Evolutionary conservation across 1,284 basidiomycete genomes (phyloP).

Genomic region (Tausonia pullulans): DNA sequence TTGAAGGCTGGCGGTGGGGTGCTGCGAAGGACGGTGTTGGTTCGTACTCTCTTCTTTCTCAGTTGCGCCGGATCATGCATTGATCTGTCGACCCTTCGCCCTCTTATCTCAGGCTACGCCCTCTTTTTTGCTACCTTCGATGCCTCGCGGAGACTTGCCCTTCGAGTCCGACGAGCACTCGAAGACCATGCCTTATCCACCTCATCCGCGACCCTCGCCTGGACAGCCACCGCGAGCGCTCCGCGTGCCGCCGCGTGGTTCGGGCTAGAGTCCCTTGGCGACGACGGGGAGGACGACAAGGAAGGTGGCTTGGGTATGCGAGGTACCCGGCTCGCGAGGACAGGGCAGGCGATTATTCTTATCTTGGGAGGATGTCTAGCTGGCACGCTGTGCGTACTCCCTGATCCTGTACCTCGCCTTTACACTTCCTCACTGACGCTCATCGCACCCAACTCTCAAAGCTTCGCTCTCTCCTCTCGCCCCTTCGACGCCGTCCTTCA

Average conservation of each 20-base stretch:
- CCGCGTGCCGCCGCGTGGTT: slow-evolving; percentile 5
- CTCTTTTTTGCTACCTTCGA: slow-evolving; percentile 16
- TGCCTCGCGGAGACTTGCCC: slow-evolving; percentile 10
- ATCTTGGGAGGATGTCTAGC: slow-evolving; percentile 9
- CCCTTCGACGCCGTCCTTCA: slow-evolving; percentile 14
- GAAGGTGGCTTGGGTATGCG: slow-evolving; percentile 4
- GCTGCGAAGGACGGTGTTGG: slow-evolving; percentile 15
- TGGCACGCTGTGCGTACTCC: slow-evolving; percentile 7
- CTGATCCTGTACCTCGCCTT: not conserved
- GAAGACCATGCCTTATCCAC: too few relatives aligned
- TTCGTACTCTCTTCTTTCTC: not conserved
- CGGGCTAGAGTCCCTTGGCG: slow-evolving; percentile 5
- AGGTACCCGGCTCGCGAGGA: slow-evolving; percentile 6
- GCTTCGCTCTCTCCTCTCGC: slow-evolving; percentile 11
- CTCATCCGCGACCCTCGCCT: too few relatives aligned
- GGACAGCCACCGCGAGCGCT: not conserved
- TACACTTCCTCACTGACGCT: not conserved
- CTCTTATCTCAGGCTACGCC: slow-evolving; percentile 2
- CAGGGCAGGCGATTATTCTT: slow-evolving; percentile 5
- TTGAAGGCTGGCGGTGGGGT: slow-evolving; percentile 15
- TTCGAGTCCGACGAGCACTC: slow-evolving; percentile 1
- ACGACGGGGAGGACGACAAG: not conserved
- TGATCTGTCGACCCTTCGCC: not conserved
- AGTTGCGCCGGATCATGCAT: not conserved
- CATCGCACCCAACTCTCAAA: not conserved